These are phyloP conservation scores for Stachybotrys chartarum DNA, from an alignment of 2,329 filamentous ascomycete species.

Conservation along the genomic window DNA sequence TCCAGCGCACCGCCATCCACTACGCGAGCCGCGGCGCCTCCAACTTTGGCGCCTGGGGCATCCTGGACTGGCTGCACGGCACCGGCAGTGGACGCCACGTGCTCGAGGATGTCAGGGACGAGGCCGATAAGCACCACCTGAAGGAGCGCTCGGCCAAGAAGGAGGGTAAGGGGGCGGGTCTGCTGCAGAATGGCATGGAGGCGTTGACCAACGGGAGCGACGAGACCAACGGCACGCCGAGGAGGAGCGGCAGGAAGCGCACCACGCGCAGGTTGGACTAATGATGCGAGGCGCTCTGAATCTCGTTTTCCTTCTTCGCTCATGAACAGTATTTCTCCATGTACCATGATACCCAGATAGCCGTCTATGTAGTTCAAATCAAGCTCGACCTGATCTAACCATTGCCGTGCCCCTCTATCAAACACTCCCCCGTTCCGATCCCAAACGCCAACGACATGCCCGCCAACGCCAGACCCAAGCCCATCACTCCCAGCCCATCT, in stretches of 20 bases:
- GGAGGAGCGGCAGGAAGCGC: constrained; percentile 17
- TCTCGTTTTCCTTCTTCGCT: background rate
- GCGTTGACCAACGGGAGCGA: constrained; percentile 18
- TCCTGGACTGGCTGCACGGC: constrained; percentile 55
- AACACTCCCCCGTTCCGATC: no score
- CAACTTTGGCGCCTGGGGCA: constrained; percentile 55
- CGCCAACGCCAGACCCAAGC: background rate
- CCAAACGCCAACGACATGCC: background rate
- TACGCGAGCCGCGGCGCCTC: constrained; percentile 48
- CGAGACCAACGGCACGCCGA: constrained; percentile 2
- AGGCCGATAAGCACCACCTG: constrained; percentile 49
- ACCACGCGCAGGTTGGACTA: constrained; percentile 9
- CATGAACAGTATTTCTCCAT: background rate
- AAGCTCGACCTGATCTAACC: no score
- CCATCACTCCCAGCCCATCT: constrained; percentile 25
- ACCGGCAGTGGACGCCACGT: constrained; percentile 46
- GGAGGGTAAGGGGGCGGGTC: constrained; percentile 20
- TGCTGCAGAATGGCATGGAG: constrained; percentile 24
- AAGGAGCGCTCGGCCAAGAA: constrained; percentile 31
- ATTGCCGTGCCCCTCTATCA: no score
- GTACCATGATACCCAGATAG: background rate
- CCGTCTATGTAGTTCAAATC: background rate
- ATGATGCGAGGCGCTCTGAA: background rate
- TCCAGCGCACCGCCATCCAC: constrained; percentile 37
- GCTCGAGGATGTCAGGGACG: constrained; percentile 45